phyloP scores from a whole-genome alignment of 495 filamentous ascomycete genomes.

The Xylaria acuta region DNA sequence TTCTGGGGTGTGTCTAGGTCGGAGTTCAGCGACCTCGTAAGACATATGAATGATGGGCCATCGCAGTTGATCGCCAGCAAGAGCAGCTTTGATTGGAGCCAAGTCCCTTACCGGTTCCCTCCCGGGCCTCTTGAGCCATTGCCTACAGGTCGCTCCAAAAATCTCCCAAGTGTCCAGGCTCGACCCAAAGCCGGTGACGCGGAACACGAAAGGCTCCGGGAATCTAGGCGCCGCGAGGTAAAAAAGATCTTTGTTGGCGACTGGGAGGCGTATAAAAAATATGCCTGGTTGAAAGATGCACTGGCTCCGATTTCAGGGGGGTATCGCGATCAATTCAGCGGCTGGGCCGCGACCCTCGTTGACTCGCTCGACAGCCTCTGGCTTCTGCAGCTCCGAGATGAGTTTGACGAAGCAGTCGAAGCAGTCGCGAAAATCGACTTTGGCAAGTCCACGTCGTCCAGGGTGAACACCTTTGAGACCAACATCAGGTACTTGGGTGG shows the following conservation, averaged over 20 bases:
- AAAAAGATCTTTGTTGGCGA: constrained; percentile 70
- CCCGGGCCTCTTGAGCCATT: constrained; percentile 62
- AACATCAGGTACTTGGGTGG: constrained; percentile 85
- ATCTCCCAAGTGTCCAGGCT: constrained; percentile 75
- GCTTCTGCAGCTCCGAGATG: constrained; percentile 86
- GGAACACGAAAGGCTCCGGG: constrained; percentile 57
- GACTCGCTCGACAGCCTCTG: constrained; percentile 87
- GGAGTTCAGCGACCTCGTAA: constrained; percentile 37
- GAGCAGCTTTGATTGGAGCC: constrained; percentile 63
- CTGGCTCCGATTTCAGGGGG: constrained; percentile 68
- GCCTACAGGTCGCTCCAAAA: constrained; percentile 54
- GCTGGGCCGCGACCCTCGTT: constrained; percentile 90
- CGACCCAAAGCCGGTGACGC: constrained; percentile 63
- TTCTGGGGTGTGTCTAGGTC: constrained; percentile 23
- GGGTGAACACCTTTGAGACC: constrained; percentile 80
- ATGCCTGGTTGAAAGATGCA: constrained; percentile 84
- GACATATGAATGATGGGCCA: constrained; percentile 41
- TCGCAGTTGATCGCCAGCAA: neutral
- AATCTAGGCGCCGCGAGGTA: constrained; percentile 66
- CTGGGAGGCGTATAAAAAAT: constrained; percentile 76
- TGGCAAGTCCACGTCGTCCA: constrained; percentile 57
- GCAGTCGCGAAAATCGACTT: constrained; percentile 83
- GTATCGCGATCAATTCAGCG: constrained; percentile 75
- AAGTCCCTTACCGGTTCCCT: constrained; percentile 64
- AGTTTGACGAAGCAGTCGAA: constrained; percentile 82